phyloP scores from a whole-genome alignment of 1,139 yeast species.

The Zygotorulaspora mrakii region DNA sequence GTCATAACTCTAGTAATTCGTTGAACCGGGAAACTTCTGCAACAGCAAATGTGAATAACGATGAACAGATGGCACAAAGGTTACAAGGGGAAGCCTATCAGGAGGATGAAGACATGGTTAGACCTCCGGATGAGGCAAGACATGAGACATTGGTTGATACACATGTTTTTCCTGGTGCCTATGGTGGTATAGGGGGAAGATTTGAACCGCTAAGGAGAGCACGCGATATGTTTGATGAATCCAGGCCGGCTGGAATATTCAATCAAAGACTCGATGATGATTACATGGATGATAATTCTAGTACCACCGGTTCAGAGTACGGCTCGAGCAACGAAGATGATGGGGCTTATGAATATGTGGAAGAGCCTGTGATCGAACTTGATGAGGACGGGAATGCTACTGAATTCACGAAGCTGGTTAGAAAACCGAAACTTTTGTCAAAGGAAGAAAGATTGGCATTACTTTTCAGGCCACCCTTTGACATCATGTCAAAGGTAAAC shows the following conservation, averaged over 20 bases:
- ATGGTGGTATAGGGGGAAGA: slow-evolving; percentile 40
- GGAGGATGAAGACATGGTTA: slow-evolving; percentile 54
- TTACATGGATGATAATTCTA: slow-evolving; percentile 25
- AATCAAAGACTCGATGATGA: slow-evolving; percentile 43
- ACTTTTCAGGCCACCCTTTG: slow-evolving; percentile 91
- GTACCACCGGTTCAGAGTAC: slow-evolving; percentile 24
- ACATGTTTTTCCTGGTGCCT: slow-evolving; percentile 37
- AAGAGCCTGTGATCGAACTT: slow-evolving; percentile 35
- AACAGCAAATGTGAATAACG: slow-evolving; percentile 38
- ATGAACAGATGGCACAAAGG: slow-evolving; percentile 59
- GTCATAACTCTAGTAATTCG: slow-evolving; percentile 16
- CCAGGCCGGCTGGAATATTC: slow-evolving; percentile 46
- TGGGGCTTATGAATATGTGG: slow-evolving; percentile 34
- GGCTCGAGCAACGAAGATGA: slow-evolving; percentile 29
- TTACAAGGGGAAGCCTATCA: slow-evolving; percentile 64
- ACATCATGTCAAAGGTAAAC: slow-evolving; percentile 62
- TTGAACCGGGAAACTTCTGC: slow-evolving; percentile 9
- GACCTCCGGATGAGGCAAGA: slow-evolving; percentile 74
- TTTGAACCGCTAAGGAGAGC: slow-evolving; percentile 30
- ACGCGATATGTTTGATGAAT: slow-evolving; percentile 41
- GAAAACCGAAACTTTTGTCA: slow-evolving; percentile 26
- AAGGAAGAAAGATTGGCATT: slow-evolving; percentile 57
- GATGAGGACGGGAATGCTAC: slow-evolving; percentile 36
- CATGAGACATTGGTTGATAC: slow-evolving; percentile 69
- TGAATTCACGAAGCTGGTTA: slow-evolving; percentile 31